Evolutionary conservation across 1,284 basidiomycete genomes (phyloP).

Genomic region (Cystobasidium pallidum): DNA sequence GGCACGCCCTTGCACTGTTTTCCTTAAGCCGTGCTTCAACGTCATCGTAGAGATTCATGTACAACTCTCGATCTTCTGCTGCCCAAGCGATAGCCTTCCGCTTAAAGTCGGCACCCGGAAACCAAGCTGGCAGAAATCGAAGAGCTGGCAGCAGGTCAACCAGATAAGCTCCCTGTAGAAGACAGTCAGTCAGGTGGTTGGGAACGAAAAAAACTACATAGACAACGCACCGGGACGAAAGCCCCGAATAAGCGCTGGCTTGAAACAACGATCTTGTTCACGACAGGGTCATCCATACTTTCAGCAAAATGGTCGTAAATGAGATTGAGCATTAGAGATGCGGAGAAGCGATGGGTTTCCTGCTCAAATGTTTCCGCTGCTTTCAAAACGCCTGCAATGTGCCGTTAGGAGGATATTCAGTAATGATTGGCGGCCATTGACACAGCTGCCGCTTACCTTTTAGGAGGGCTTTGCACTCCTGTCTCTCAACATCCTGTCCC

Average conservation of each 20-base stretch:
- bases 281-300: conserved; percentile 17
- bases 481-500: conserved; percentile 15
- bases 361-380: conserved; percentile 11
- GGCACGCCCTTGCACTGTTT: not conserved
- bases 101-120: conserved; percentile 21
- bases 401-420: too few species aligned
- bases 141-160: conserved; percentile 12
- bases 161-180: conserved; percentile 8
- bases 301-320: conserved; percentile 18
- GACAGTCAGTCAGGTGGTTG: too few species aligned
- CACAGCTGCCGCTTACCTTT: not conserved
- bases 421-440: not conserved
- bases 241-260: conserved; percentile 14
- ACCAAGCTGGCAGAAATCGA: conserved; percentile 13
- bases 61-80: conserved; percentile 14
- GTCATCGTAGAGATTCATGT: conserved; percentile 10
- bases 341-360: conserved; percentile 20
- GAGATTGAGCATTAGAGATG: conserved; percentile 15
- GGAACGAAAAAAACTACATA: too few species aligned
- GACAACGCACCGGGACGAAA: not conserved
- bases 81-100: not conserved
- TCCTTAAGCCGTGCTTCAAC: conserved; percentile 4
- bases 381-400: not conserved
- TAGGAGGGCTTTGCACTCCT: conserved; percentile 8
- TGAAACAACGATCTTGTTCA: conserved; percentile 12